Evolutionary conservation across 441 rosid genomes (phyloP), one percentile per base, ranked within the genome.

Genomic region (Brassica balearica): DNA sequence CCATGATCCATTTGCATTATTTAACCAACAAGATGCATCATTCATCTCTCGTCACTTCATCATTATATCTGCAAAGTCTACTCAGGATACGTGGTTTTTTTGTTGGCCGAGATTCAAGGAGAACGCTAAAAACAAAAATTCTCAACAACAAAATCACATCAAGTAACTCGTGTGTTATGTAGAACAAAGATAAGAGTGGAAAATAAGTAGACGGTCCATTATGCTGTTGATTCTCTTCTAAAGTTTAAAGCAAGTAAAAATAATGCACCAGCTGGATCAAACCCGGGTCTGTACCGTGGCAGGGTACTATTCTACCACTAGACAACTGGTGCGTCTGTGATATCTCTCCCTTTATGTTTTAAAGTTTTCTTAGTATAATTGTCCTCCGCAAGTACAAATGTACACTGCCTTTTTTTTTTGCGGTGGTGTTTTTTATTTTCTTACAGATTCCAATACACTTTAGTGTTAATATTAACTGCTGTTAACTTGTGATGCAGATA

Each of bases 221-320:
- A 36, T 36, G 43, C 10, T 36, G 10, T 36, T 36, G 10, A 36
- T 36, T 34, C 32, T 34, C 41, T 34, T 34, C 8, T 1, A 27
- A 27, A 27, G 32, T 27, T 27, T 6, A 34, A 34, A 34, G 8
- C 8, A 34, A 27, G 32, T 27, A 27, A 27, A 27, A 27, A 27
- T 27, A 27, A 27, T 27, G 32, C 32, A 27, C 32, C 32, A 27
- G 32, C 32, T 0, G 32, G 32, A 27, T 27, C 5, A 0, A 92
- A 90, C 95, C 87, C 89, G 80, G 88, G 91, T 86, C 95, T 86
- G 76, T 77, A 85, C 89, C 87, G 88, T 89, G 88, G 95, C 91
- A 93, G 91, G 89, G 89, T 87, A 88, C 83, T 86, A 89, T 84
- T 86, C 89, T 83, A 85, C 51, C 53, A 46, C 6, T 46, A 46